Percentiles rank a stretch among this genome's conserved stretches.
phyloP scores from a whole-genome alignment of 2,329 filamentous ascomycete genomes.

The Phaeoacremonium minimum region DNA sequence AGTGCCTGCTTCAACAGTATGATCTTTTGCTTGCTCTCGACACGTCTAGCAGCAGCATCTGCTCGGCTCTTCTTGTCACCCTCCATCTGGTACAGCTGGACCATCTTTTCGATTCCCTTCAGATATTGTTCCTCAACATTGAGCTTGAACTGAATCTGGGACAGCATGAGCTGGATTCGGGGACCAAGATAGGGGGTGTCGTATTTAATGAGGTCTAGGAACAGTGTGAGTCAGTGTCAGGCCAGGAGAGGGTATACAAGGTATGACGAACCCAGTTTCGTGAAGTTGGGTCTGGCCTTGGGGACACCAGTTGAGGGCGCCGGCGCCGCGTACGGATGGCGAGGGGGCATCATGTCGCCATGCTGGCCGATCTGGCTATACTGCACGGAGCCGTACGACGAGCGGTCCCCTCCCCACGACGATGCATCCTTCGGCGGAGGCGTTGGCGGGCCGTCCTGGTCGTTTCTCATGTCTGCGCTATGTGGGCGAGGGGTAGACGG shows the following conservation, averaged over 20 bases:
- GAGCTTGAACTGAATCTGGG: conserved; percentile 97
- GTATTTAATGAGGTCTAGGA: conserved; percentile 98
- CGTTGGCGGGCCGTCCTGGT: conserved; percentile 45
- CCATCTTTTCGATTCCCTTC: conserved; percentile 99
- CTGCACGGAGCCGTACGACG: conserved; percentile 57
- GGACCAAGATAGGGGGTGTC: conserved; percentile 93
- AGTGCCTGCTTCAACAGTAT: conserved; percentile 91
- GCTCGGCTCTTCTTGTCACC: conserved; percentile 93
- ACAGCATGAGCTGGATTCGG: conserved; percentile 97
- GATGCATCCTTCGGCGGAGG: conserved; percentile 71
- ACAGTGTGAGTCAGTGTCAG: no score
- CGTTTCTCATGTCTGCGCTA: conserved; percentile 40
- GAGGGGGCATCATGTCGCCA: conserved; percentile 73
- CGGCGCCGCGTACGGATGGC: conserved; percentile 72
- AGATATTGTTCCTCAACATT: conserved; percentile 99
- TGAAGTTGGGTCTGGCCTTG: conserved; percentile 83
- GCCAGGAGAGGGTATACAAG: neutral
- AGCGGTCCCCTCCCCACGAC: conserved; percentile 44
- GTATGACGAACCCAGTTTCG: conserved; percentile 74
- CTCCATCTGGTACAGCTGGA: conserved; percentile 94
- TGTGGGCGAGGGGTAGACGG: conserved; percentile 32
- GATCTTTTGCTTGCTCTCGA: conserved; percentile 98
- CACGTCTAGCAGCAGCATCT: conserved; percentile 82
- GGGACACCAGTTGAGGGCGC: conserved; percentile 65
- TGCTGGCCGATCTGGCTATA: conserved; percentile 59